A percentile compares a stretch with the other conserved stretches of the same genome.
phyloP scores from a whole-genome alignment of 495 filamentous ascomycete genomes.

The Neurospora discreta region DNA sequence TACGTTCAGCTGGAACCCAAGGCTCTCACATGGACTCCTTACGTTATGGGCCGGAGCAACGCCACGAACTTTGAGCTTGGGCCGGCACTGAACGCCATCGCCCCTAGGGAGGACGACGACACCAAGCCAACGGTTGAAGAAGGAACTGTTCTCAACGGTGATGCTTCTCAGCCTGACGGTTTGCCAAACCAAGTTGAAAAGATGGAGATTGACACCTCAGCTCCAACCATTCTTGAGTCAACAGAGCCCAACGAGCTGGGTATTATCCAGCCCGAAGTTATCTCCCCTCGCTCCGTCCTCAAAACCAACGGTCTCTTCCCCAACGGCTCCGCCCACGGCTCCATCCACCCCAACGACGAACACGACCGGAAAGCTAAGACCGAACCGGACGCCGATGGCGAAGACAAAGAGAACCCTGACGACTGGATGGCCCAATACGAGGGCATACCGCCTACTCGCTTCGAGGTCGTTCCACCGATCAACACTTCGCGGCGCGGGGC shows the following conservation, averaged over 20 bases:
- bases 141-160: constrained; percentile 24
- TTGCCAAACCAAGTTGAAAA: constrained; percentile 10
- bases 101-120: constrained; percentile 66
- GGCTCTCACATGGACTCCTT: constrained; percentile 90
- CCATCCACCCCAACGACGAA: constrained; percentile 13
- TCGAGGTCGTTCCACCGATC: constrained; percentile 75
- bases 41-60: constrained; percentile 83
- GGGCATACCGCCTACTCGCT: constrained; percentile 64
- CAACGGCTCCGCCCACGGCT: constrained; percentile 3
- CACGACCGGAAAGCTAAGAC: constrained; percentile 15
- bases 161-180: constrained; percentile 13
- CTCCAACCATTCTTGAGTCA: constrained; percentile 26
- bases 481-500: constrained; percentile 21
- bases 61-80: constrained; percentile 76
- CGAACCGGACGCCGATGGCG: constrained; percentile 21
- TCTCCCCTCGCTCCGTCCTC: background rate
- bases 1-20: constrained; percentile 77
- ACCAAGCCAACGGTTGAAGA: constrained; percentile 27
- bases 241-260: constrained; percentile 29
- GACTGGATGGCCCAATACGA: constrained; percentile 31
- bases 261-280: background rate
- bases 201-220: constrained; percentile 6
- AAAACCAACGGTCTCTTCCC: constrained; percentile 14
- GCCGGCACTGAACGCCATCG: constrained; percentile 75
- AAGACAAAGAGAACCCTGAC: constrained; percentile 20